Evolutionary conservation across 1,139 yeast species (phyloP).

Genomic region (Komagataea norvegica): DNA sequence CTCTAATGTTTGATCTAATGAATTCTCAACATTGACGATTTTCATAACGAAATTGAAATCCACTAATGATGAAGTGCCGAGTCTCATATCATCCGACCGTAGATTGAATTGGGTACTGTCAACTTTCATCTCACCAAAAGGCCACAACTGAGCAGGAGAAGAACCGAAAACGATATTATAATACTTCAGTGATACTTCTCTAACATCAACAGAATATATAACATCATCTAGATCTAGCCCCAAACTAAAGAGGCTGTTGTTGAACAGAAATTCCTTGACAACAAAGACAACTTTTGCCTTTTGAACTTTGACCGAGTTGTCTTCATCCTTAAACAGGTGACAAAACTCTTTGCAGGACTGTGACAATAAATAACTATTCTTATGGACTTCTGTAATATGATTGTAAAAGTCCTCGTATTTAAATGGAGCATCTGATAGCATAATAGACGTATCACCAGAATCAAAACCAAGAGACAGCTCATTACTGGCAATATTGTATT

Average conservation of each 20-base stretch:
- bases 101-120: conserved; percentile 25
- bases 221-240: neutral
- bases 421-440: conserved; percentile 2
- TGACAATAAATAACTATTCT: neutral
- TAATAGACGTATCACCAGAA: neutral
- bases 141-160: neutral
- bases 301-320: neutral
- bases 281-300: neutral
- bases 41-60: conserved; percentile 34
- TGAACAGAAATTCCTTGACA: conserved; percentile 1
- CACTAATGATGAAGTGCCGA: conserved; percentile 35
- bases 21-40: conserved; percentile 32
- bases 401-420: neutral
- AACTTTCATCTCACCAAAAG: conserved; percentile 19
- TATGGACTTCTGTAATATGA: neutral
- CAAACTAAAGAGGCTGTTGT: neutral
- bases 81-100: conserved; percentile 27
- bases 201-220: conserved; percentile 9
- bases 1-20: conserved; percentile 45
- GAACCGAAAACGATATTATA: conserved; percentile 10
- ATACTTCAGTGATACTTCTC: conserved; percentile 8
- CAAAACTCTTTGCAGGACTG: neutral
- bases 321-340: neutral
- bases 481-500: neutral
- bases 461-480: neutral